Base-by-base conservation (phyloP, 2,329 filamentous ascomycete species). In the Pseudogymnoascus sp. region DNA sequence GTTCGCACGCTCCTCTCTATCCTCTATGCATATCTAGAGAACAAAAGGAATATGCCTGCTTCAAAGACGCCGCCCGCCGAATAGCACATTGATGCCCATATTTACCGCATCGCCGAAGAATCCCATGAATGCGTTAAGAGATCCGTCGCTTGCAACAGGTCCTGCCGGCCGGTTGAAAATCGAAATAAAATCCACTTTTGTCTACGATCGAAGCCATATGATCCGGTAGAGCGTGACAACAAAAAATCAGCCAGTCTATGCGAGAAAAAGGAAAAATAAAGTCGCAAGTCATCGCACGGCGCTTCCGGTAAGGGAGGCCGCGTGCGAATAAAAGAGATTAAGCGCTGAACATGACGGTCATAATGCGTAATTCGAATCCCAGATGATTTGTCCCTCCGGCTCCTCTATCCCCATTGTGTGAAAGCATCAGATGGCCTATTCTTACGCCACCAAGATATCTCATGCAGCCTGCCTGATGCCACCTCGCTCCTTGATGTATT, bases 401-500 rank as follows among this genome's bases (percentile, higher is more conserved):
- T 52, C 45, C 45, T 52, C 41, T 52, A 52, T 52, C 45, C 45
- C 45, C 45, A 52, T 52, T 52, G 45, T 48, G 41, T 52, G 45
- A 52, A 52, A 52, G 45, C 45, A 38, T 57, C 33, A 57, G 19
- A 35, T 57, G 33, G 55, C 55, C 35, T 37, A 57, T 57, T 37
- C 18, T 39, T 52, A 30, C 34, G 57, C 57, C 33, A 41, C 33
- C 26, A 52, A 39, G 33, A 19, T 26, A 28, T 67, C 65, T 67
- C 65, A 65, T 70, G 68, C 63, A 64, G 63, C 67, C 55, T 37
- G 55, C 35, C 55, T 35, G 33, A 38, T 70, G 67, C 65, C 64
- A 66, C 63, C 65, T 67, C 67, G 65, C 67, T 66, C 63, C 66
- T 65, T 68, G 66, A 66, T 71, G 67, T 70, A 70, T 66, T 60